These are phyloP conservation scores for Trifolium fragiferum DNA, from an alignment of 306 rosid genomes.

Conservation along the genomic window DNA sequence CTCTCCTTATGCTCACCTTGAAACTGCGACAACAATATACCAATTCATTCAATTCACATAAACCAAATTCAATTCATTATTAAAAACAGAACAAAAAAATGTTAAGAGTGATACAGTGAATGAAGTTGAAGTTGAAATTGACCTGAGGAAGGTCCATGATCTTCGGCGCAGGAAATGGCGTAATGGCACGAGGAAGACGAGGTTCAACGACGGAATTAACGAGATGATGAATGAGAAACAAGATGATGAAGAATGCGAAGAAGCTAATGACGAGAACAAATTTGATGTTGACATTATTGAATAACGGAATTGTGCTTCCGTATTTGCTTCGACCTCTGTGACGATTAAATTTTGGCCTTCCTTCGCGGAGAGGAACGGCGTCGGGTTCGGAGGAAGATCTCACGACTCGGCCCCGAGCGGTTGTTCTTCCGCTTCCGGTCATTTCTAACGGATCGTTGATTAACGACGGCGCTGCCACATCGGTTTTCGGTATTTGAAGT, in stretches of 20 bases:
- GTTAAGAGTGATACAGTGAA: not conserved
- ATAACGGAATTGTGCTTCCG: slow-evolving; percentile 54
- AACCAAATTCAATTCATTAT: not conserved
- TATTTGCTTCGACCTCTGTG: slow-evolving; percentile 51
- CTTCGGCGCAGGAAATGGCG: slow-evolving; percentile 88
- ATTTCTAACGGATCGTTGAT: slow-evolving; percentile 43
- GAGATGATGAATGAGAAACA: slow-evolving; percentile 55
- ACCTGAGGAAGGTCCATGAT: slow-evolving; percentile 95
- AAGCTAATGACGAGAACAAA: slow-evolving; percentile 52
- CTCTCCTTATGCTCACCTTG: slow-evolving; percentile 95
- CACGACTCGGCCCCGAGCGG: slow-evolving; percentile 57
- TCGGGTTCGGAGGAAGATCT: slow-evolving; percentile 51
- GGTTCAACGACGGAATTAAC: slow-evolving; percentile 41
- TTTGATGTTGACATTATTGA: slow-evolving; percentile 59
- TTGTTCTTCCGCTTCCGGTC: slow-evolving; percentile 63
- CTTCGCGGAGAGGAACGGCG: slow-evolving; percentile 42
- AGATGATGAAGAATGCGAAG: slow-evolving; percentile 61
- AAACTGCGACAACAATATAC: slow-evolving; percentile 57
- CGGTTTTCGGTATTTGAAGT: not conserved
- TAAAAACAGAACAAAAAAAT: not conserved
- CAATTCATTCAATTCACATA: slow-evolving; percentile 24
- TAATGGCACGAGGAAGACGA: slow-evolving; percentile 60
- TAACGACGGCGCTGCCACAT: slow-evolving; percentile 12
- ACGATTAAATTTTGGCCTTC: slow-evolving; percentile 42
- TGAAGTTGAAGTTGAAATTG: not conserved